These are phyloP conservation scores for Colletotrichum cereale DNA, from an alignment of 2,329 filamentous ascomycete species.

Conservation along the genomic window DNA sequence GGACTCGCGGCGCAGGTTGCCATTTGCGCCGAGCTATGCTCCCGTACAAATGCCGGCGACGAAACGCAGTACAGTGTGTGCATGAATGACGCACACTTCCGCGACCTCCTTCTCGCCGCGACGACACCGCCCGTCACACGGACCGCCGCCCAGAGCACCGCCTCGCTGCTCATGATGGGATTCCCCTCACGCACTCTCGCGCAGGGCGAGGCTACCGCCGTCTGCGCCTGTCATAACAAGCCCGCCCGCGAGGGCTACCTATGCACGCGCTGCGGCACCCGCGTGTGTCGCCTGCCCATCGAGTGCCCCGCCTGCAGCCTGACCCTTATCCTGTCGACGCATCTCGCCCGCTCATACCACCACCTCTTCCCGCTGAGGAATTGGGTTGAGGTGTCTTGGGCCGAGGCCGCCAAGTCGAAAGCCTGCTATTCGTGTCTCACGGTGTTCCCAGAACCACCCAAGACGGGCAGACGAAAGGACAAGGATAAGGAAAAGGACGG, in stretches of 20 bases:
- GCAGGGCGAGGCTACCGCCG: constrained; percentile 71
- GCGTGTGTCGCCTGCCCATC: constrained; percentile 90
- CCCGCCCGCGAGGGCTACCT: constrained; percentile 87
- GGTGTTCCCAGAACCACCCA: constrained; percentile 71
- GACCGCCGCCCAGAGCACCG: constrained; percentile 68
- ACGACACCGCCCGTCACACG: constrained; percentile 91
- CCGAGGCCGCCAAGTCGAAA: constrained; percentile 69
- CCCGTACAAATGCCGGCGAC: constrained; percentile 87
- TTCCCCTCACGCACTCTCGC: constrained; percentile 91
- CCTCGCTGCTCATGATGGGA: constrained; percentile 93
- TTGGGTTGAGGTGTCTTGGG: constrained; percentile 92
- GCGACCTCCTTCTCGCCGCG: constrained; percentile 86
- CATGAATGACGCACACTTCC: constrained; percentile 81
- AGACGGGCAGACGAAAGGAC: constrained; percentile 42
- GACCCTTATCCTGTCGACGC: constrained; percentile 93
- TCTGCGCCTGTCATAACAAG: constrained; percentile 92
- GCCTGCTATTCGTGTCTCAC: constrained; percentile 85
- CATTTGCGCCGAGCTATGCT: constrained; percentile 90
- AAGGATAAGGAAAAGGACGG: constrained; percentile 41
- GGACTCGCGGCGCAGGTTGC: constrained; percentile 92
- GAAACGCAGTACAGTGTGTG: constrained; percentile 83
- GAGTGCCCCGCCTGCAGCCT: constrained; percentile 93
- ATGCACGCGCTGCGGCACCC: constrained; percentile 88
- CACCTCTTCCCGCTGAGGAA: constrained; percentile 91
- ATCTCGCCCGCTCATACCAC: constrained; percentile 92